Conservation (phyloP, 495 filamentous ascomycete genomes). For the Trichoderma gamsii region DNA sequence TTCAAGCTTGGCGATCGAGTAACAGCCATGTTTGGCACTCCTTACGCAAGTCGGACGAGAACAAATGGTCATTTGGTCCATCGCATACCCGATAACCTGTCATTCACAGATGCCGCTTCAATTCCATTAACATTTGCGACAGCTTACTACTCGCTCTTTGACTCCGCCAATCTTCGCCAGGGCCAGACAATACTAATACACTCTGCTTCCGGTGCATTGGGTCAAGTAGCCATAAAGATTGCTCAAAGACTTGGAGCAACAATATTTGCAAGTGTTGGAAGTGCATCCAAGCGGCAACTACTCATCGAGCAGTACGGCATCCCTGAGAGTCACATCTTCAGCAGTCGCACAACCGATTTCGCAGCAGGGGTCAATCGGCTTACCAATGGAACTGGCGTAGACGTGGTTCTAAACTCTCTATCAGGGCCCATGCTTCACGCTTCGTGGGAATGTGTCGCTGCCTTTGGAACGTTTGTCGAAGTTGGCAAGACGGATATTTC, state of each 20-base stretch:
- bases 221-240: constrained; percentile 54
- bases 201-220: constrained; percentile 51
- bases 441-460: constrained; percentile 41
- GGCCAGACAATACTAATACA: constrained; percentile 59
- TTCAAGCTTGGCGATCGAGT: constrained; percentile 47
- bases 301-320: constrained; percentile 46
- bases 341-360: constrained; percentile 40
- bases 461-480: constrained; percentile 44
- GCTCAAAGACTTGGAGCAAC: constrained; percentile 51
- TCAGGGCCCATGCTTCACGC: constrained; percentile 36
- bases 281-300: constrained; percentile 44
- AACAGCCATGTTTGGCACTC: constrained; percentile 46
- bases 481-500: constrained; percentile 37
- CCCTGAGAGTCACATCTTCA: constrained; percentile 50
- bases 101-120: constrained; percentile 48
- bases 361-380: constrained; percentile 39
- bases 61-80: constrained; percentile 30
- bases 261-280: constrained; percentile 53
- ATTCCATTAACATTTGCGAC: constrained; percentile 53
- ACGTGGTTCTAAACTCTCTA: constrained; percentile 59
- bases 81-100: constrained; percentile 39
- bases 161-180: constrained; percentile 38
- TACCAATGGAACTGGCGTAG: constrained; percentile 52
- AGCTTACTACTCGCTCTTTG: constrained; percentile 50
- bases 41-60: constrained; percentile 33